phyloP scores from a whole-genome alignment of 192 early-diverging fungal species.

The Coemansia sp. region DNA sequence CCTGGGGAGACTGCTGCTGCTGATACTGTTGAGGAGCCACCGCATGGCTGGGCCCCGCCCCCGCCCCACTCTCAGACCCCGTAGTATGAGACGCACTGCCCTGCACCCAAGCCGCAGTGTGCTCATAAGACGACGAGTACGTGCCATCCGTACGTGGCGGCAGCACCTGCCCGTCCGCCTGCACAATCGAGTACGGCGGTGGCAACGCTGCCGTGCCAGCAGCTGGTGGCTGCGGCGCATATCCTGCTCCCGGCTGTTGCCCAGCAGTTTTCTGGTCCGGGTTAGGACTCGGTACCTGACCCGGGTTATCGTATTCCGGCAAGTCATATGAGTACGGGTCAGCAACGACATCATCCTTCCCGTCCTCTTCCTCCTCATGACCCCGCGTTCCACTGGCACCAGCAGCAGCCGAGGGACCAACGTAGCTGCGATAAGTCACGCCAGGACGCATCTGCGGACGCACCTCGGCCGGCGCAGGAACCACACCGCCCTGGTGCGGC shows the following conservation, averaged over 20 bases:
- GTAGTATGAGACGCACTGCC: slow-evolving; percentile 34
- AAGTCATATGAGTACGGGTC: slow-evolving; percentile 44
- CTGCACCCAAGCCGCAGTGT: slow-evolving; percentile 49
- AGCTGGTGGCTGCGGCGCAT: neutral
- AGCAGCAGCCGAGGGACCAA: slow-evolving; percentile 6
- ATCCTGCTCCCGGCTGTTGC: neutral
- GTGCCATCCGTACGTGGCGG: slow-evolving; percentile 43
- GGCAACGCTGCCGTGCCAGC: slow-evolving; percentile 8
- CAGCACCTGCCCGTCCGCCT: neutral
- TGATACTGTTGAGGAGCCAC: neutral
- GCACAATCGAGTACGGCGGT: slow-evolving; percentile 37
- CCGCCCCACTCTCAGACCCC: slow-evolving; percentile 30
- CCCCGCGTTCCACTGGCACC: neutral
- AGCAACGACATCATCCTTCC: neutral
- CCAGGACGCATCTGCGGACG: slow-evolving; percentile 19
- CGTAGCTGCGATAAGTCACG: slow-evolving; percentile 35
- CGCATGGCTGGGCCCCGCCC: neutral
- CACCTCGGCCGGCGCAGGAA: neutral
- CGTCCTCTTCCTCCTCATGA: neutral
- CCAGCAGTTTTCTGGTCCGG: neutral
- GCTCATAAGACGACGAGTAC: slow-evolving; percentile 53
- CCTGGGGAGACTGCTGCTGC: neutral
- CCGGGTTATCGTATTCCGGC: slow-evolving; percentile 26
- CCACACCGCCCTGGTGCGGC: neutral
- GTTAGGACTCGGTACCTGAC: neutral